Evolutionary conservation across 2,329 filamentous ascomycete genomes (phyloP), one percentile per base, ranked within the genome.

Genomic region (Chaetomiaceae sp.): DNA sequence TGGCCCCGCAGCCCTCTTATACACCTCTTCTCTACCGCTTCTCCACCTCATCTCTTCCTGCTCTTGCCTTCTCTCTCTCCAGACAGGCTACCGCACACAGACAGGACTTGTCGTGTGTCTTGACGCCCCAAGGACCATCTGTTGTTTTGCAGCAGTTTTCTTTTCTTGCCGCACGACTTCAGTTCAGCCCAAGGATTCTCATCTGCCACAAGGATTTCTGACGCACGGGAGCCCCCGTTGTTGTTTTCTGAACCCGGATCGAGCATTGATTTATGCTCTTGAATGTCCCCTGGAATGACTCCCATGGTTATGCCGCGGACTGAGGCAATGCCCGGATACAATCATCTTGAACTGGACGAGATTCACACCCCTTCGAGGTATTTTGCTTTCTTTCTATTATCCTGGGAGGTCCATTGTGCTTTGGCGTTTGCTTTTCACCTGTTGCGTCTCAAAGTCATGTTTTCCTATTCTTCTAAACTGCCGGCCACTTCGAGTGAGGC

Each of bases 311-410:
- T 65, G 45, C 50, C 59, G 50, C 56, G 59, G 54, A 59, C 51
- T 50, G 57, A 58, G 33, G 62, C 71, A 62, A 79, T 81, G 77
- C 70, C 77, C 65, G 72, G 72, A 68, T 79, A 72, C 72, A 77
- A 71, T 63, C 71, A 73, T 62, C 65, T 74, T 68, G 76, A 80
- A 65, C 73, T 79, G 70, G 76, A 79, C 67, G 77, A 81, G 69
- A 76, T 78, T 69, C 73, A 78, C 65, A 77, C 76, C 64, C 74
- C 79, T 65, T 73, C 76, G 72, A 82, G 79, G 79, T 82, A 82
- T 72, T 70, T 71, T 72, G 66, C 71, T 79, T 75, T 73, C 74
- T 74, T 74, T 45, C 72, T 67, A 67, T 73, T 71, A 66, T 66
- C 65, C 70, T 68, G 68, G 73, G 70, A 68, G 68, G 63, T 64